Percentiles rank a stretch among this genome's conserved stretches.
Conservation (phyloP, 208 protist species). For the Trypanosomatidae sp. region DNA sequence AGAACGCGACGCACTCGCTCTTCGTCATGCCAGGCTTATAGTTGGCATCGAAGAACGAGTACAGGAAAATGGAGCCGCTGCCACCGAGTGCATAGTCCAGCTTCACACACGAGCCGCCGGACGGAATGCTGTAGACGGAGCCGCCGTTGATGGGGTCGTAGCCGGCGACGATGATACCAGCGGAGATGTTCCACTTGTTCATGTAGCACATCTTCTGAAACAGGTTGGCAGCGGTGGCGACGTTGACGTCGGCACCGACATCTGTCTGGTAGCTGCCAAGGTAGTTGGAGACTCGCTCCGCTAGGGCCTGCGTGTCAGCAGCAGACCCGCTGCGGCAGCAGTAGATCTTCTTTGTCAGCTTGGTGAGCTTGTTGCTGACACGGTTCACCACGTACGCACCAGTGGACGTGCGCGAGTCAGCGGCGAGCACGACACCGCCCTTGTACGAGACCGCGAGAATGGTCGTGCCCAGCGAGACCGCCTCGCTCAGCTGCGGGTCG, state of each 20-base stretch:
- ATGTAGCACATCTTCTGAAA: conserved; percentile 97
- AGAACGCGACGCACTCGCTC: conserved; percentile 96
- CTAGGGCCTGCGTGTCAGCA: conserved; percentile 98
- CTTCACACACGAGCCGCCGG: conserved; percentile 93
- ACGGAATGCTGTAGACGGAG: conserved; percentile 96
- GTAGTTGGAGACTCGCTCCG: conserved; percentile 93
- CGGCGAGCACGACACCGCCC: conserved; percentile 96
- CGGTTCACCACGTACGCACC: conserved; percentile 98
- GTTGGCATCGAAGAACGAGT: conserved; percentile 98
- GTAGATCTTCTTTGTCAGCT: conserved; percentile 96
- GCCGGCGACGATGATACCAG: conserved; percentile 98
- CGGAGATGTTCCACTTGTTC: conserved; percentile 96
- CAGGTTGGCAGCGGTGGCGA: conserved; percentile 95
- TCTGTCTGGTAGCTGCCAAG: conserved; percentile 93
- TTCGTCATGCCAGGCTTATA: conserved; percentile 97
- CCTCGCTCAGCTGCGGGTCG: conserved; percentile 82
- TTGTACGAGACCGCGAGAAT: conserved; percentile 98
- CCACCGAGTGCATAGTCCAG: conserved; percentile 96
- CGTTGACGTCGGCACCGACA: conserved; percentile 85
- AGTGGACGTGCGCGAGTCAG: conserved; percentile 97
- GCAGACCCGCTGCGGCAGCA: conserved; percentile 98
- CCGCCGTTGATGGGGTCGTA: conserved; percentile 97
- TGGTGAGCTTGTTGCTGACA: conserved; percentile 98
- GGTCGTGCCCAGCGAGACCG: conserved; percentile 94
- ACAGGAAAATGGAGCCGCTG: conserved; percentile 98